Evolutionary conservation across 495 filamentous ascomycete genomes (phyloP), one percentile per base, ranked within the genome.

Genomic region (Hypoxylon trugodes): DNA sequence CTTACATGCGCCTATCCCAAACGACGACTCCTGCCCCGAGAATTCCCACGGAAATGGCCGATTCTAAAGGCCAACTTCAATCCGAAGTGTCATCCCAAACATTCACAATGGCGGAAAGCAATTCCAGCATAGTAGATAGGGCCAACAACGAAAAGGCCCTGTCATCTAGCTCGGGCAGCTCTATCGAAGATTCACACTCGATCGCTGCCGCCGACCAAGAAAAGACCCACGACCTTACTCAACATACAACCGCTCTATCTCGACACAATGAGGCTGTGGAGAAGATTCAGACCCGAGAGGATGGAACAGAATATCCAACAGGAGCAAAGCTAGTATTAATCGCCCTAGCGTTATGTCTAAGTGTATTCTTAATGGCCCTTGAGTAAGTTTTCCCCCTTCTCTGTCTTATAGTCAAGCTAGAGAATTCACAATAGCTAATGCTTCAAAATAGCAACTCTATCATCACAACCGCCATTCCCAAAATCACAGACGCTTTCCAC

Each of bases 381-480:
- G 65, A 68, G 51, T 61, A 54, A 19, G 58, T 47, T 25, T 41
- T 52, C 13, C 22, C 75, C 75, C 42, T 64, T 12, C 18, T 24
- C 4, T 6, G 47, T 7, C 15, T 24, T 21, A 1, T 10, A 36
- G 7, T 18, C n/a, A n/a, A n/a, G n/a, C n/a, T n/a, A n/a, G n/a
- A n/a, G n/a, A n/a, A n/a, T n/a, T n/a, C n/a, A n/a, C 9, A 10
- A 6, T 16, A 32, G 5, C 43, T 51, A 37, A 51, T 12, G 18
- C 32, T 15, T 38, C 33, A 37, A 1, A 32, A 26, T 12, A 47
- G 43, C 21, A 51, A 51, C 91, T 5, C 43, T 21, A 94, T 95
- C 62, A 90, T 96, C 48, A 88, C 89, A 9, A 94, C 91, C 0
- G 91, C 91, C 13, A 93, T 94, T 50, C 91, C 91, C 7, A 86